These are phyloP conservation scores for Syzygium syzygioides DNA, from an alignment of 441 rosid genomes.

Conservation along the genomic window DNA sequence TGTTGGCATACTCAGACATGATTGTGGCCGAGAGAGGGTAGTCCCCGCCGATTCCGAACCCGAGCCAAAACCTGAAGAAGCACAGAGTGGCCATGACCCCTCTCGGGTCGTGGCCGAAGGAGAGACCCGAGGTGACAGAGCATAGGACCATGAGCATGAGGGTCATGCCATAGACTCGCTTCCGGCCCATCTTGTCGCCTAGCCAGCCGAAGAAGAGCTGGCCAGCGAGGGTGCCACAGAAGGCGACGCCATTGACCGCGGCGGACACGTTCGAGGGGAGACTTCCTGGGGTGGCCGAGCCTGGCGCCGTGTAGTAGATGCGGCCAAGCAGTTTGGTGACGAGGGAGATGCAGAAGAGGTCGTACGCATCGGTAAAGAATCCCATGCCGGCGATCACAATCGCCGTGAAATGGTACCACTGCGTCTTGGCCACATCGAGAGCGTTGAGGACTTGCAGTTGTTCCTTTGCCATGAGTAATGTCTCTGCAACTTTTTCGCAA, in stretches of 20 bases:
- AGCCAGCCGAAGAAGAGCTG: not conserved
- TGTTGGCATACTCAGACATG: not conserved
- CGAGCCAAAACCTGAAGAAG: not conserved
- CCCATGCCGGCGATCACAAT: not conserved
- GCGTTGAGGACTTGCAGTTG: not conserved
- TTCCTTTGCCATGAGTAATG: not conserved
- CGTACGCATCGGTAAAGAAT: not conserved
- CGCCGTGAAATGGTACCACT: not conserved
- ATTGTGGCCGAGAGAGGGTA: not conserved
- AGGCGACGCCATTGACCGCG: not conserved
- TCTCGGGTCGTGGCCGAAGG: not conserved
- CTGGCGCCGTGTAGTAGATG: not conserved
- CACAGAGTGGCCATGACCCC: not conserved
- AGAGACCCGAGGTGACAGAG: not conserved
- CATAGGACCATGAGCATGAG: not conserved
- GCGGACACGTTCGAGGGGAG: not conserved
- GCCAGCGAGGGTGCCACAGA: not conserved
- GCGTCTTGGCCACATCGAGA: not conserved
- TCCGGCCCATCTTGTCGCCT: not conserved
- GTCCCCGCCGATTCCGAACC: not conserved
- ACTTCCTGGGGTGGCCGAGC: not conserved
- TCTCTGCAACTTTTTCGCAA: not conserved
- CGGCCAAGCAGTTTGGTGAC: not conserved
- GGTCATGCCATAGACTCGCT: not conserved
- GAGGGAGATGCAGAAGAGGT: not conserved